Evolutionary conservation across 352 stramenopile species (phyloP).

Genomic region (Globisporangium iwayamae): DNA sequence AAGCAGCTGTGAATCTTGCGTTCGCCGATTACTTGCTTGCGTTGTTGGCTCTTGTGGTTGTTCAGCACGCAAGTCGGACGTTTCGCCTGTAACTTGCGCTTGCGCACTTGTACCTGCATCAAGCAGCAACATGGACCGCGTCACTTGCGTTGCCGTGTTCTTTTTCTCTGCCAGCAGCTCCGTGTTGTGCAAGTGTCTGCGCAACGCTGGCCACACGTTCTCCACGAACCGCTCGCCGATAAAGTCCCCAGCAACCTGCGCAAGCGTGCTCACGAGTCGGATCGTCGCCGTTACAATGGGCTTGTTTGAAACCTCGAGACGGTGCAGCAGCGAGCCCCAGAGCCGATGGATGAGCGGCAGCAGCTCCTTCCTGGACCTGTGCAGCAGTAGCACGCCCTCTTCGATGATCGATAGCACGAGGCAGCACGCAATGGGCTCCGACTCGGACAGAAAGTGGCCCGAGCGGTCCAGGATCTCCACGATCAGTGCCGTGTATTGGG

Average conservation of each 20-base stretch:
- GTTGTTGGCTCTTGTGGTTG: not conserved
- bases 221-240: conserved; percentile 80
- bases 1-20: conserved; percentile 54
- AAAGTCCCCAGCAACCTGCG: conserved; percentile 64
- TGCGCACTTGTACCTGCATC: not conserved
- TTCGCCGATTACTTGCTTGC: conserved; percentile 26
- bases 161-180: conserved; percentile 27
- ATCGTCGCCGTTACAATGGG: conserved; percentile 61
- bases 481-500: conserved; percentile 47
- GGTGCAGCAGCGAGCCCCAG: conserved; percentile 67
- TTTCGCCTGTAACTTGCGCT: not conserved
- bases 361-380: conserved; percentile 40
- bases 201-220: conserved; percentile 65
- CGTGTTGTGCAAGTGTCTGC: conserved; percentile 37
- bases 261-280: conserved; percentile 45
- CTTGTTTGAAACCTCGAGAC: conserved; percentile 49
- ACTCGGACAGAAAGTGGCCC: conserved; percentile 69
- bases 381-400: conserved; percentile 54
- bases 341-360: conserved; percentile 72
- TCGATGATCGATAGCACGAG: conserved; percentile 69
- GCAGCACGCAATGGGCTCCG: conserved; percentile 67
- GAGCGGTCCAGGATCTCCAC: conserved; percentile 76
- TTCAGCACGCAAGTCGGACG: not conserved
- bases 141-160: conserved; percentile 27
- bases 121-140: conserved; percentile 66